phyloP scores from a whole-genome alignment of 352 stramenopile genomes.

The Phytophthora hibernalis region DNA sequence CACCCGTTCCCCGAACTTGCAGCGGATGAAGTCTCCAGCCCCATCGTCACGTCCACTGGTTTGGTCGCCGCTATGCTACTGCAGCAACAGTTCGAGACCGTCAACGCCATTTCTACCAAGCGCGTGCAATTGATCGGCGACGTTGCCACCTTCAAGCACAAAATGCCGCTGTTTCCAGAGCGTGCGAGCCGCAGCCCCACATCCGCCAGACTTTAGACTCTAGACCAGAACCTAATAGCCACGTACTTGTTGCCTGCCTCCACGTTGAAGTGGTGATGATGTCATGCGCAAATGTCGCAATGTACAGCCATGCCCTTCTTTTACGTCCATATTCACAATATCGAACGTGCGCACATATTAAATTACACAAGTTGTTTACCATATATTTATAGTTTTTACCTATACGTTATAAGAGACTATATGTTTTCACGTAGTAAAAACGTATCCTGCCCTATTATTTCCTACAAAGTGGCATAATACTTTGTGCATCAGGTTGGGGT shows the following conservation, averaged over 20 bases:
- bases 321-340: too few species aligned
- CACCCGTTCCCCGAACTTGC: constrained; percentile 52
- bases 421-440: too few species aligned
- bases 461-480: too few species aligned
- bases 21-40: constrained; percentile 2
- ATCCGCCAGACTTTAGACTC: constrained; percentile 25
- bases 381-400: too few species aligned
- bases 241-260: neutral
- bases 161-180: constrained; percentile 76
- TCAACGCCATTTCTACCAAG: neutral
- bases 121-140: constrained; percentile 52
- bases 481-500: too few species aligned
- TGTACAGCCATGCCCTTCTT: too few species aligned
- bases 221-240: neutral
- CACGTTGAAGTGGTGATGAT: constrained; percentile 27
- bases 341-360: too few species aligned
- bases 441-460: too few species aligned
- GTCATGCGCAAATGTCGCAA: constrained; percentile 6
- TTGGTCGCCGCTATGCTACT: constrained; percentile 50
- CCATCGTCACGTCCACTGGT: constrained; percentile 19
- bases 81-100: constrained; percentile 25
- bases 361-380: too few species aligned
- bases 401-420: too few species aligned
- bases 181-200: constrained; percentile 31
- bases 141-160: constrained; percentile 63